Evolutionary conservation across 148 eudicot species (phyloP), one percentile per base, ranked within the genome.

Genomic region (Pharnaceum exiguum): DNA sequence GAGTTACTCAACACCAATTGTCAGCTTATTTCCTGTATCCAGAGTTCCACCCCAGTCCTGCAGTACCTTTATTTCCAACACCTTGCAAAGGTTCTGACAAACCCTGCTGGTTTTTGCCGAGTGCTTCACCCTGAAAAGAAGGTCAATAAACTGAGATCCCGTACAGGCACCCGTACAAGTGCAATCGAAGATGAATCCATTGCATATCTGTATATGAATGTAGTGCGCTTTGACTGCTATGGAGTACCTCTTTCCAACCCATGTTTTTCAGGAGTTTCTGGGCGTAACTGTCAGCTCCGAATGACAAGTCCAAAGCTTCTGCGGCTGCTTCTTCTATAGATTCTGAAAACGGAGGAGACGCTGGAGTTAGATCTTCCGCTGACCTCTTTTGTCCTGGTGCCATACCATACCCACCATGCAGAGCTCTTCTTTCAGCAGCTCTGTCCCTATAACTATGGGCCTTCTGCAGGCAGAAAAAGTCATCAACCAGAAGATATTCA

Each of bases 161-260:
- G 4, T 37, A 13, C 8, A 12, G 7, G 38, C 38, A 12, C 38
- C 12, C 12, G 8, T 7, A 12, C 7, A 35, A 35, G 8, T 6
- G 12, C 38, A 35, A 35, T 35, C 12, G 38, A 35, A 35, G 12
- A 35, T 35, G 38, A 35, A 6, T 6, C 12, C 38, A 35, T 35
- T 35, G 7, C 12, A 6, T 35, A 6, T 12, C 38, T 12, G 38
- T 6, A 35, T 35, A 35, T 6, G 38, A 35, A 35, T 6, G 12
- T 35, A 35, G 38, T 7, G 28, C 19, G 36, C 15, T 33, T 30
- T n/a, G n/a, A n/a, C n/a, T n/a, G n/a, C n/a, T 40, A 42, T 21
- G 19, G 42, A 5, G 65, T 82, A 89, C 99, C 96, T 86, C 89
- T 65, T 86, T 86, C 99, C 99, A 94, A 63, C 99, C 99, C 99